phyloP scores from a whole-genome alignment of 116 monocot genomes.

The Trichopus zeylanicus region DNA sequence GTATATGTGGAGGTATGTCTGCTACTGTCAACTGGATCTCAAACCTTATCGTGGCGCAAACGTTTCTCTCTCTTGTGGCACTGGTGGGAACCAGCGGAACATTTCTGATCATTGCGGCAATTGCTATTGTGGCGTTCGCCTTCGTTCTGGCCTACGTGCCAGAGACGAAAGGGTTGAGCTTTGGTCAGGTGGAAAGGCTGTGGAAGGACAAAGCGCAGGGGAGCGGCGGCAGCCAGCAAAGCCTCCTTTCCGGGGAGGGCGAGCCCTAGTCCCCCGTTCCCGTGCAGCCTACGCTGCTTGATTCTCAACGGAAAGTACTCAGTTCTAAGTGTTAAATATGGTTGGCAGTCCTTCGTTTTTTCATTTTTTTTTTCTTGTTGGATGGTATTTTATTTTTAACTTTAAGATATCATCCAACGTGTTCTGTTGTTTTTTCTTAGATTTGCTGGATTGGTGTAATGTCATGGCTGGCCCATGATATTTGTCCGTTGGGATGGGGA shows the following conservation, averaged over 20 bases:
- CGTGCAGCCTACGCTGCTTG: too few species aligned
- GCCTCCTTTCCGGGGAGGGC: slow-evolving; percentile 38
- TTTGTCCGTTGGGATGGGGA: too few species aligned
- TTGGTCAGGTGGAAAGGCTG: slow-evolving; percentile 68
- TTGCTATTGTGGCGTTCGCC: slow-evolving; percentile 50
- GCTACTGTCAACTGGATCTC: slow-evolving; percentile 85
- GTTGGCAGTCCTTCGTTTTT: too few species aligned
- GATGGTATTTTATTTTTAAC: too few species aligned
- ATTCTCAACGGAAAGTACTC: too few species aligned
- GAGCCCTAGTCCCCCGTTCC: too few species aligned
- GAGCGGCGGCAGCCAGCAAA: slow-evolving; percentile 17
- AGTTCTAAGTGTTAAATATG: too few species aligned
- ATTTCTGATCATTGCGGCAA: slow-evolving; percentile 53
- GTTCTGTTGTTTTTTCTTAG: too few species aligned
- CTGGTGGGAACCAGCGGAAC: slow-evolving; percentile 51
- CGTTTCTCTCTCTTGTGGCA: slow-evolving; percentile 52
- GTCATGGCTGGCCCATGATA: too few species aligned
- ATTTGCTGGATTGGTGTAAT: too few species aligned
- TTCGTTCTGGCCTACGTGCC: slow-evolving; percentile 60
- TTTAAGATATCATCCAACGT: too few species aligned
- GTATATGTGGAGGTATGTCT: slow-evolving; percentile 80
- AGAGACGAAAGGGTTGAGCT: slow-evolving; percentile 83
- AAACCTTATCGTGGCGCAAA: slow-evolving; percentile 76
- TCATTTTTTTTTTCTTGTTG: too few species aligned
- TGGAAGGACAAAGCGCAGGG: slow-evolving; percentile 77